Percentiles rank a stretch among this genome's conserved stretches.
These are phyloP conservation scores for Microdochium trichocladiopsis DNA, from an alignment of 2,329 filamentous ascomycete species.

Conservation along the genomic window DNA sequence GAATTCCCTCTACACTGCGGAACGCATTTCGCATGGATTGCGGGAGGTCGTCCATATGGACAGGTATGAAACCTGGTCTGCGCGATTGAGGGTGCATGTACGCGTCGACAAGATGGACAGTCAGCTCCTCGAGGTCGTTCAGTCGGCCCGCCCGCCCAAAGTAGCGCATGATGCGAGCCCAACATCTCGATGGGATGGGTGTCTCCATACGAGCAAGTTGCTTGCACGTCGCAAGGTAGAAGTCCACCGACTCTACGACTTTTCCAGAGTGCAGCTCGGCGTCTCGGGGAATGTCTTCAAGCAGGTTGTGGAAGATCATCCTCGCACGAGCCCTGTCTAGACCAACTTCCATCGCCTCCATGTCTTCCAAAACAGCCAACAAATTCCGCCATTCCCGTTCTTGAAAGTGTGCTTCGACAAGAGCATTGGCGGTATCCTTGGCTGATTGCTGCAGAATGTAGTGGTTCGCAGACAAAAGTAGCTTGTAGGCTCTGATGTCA, in stretches of 20 bases:
- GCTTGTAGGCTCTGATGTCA: constrained; percentile 31
- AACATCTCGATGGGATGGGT: constrained; percentile 30
- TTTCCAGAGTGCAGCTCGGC: constrained; percentile 3
- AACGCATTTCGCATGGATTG: constrained; percentile 17
- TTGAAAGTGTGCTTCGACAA: constrained; percentile 21
- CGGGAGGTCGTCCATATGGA: constrained; percentile 37
- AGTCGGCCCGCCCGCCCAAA: constrained; percentile 36
- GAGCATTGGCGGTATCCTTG: constrained; percentile 21
- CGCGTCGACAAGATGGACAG: constrained; percentile 30
- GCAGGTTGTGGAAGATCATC: constrained; percentile 19
- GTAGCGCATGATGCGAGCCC: constrained; percentile 35
- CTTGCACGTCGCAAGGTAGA: constrained; percentile 24
- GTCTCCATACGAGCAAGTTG: constrained; percentile 30
- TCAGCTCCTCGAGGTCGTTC: constrained; percentile 35
- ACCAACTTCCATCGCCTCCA: constrained; percentile 24
- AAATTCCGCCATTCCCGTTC: constrained; percentile 16
- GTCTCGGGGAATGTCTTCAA: constrained; percentile 1
- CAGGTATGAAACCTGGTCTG: constrained; percentile 28
- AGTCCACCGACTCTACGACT: constrained; percentile 12
- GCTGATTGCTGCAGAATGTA: constrained; percentile 20
- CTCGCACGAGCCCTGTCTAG: constrained; percentile 19
- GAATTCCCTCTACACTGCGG: constrained; percentile 21
- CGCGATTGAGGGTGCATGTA: constrained; percentile 22
- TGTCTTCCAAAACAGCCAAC: constrained; percentile 27
- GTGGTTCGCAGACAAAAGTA: constrained; percentile 37